phyloP scores from a whole-genome alignment of 441 rosid species.

The Mallotus repandus region DNA sequence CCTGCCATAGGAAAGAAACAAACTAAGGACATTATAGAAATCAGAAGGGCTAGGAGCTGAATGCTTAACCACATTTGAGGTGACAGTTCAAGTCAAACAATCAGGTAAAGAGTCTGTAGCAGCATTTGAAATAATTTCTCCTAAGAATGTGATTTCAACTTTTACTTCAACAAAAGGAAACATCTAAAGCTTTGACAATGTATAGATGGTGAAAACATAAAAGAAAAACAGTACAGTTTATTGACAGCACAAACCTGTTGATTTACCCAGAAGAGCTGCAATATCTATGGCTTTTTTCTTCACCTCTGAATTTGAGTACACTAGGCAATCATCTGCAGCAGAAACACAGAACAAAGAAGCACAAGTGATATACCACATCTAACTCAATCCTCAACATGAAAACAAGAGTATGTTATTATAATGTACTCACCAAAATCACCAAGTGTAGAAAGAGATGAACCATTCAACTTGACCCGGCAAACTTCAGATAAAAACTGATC shows the following conservation, averaged over 20 bases:
- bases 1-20: slow-evolving; percentile 40
- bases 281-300: slow-evolving; percentile 39
- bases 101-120: background rate
- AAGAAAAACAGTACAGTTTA: background rate
- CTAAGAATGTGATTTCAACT: background rate
- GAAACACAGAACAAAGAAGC: slow-evolving; percentile 4
- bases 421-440: slow-evolving; percentile 39
- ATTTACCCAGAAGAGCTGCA: slow-evolving; percentile 57
- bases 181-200: background rate
- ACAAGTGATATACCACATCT: slow-evolving; percentile 1
- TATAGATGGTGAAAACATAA: background rate
- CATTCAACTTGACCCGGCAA: slow-evolving; percentile 58
- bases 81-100: slow-evolving; percentile 3
- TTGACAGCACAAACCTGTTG: slow-evolving; percentile 56
- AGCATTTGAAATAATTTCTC: background rate
- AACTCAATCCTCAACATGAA: slow-evolving; percentile 3
- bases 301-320: slow-evolving; percentile 40
- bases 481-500: slow-evolving; percentile 54
- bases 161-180: background rate
- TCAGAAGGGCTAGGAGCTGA: background rate
- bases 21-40: slow-evolving; percentile 9
- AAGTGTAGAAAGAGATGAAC: slow-evolving; percentile 50
- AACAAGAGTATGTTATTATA: background rate
- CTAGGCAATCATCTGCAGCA: slow-evolving; percentile 41
- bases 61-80: slow-evolving; percentile 13